Evolutionary conservation across 352 stramenopile species (phyloP), one percentile per base, ranked within the genome.

Genomic region (Globisporangium takayamanum): DNA sequence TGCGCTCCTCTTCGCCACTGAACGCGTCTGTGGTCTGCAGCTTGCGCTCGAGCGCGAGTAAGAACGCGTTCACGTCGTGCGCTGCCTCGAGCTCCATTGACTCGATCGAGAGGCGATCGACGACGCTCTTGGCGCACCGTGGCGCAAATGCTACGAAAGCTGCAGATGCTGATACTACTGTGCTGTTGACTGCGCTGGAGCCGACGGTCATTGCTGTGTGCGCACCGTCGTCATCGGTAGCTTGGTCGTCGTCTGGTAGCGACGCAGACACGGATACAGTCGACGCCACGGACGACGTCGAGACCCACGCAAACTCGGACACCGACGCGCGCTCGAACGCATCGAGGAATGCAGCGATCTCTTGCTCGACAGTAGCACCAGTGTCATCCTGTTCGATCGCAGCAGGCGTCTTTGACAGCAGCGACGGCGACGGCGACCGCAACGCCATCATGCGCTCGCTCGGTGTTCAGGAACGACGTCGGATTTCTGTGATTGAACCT

Each of bases 1-100:
- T 72, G 28, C 70, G 72, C 46, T 78, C 72, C 15, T 69, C 63
- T 52, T 78, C 72, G 42, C 60, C 57, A 1, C 51, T 62, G 59
- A 78, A 71, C 3, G 37, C 11, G 7, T 71, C 55, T 2, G 63
- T 53, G 16, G 50, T 30, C 6, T 55, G 58, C 22, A 80, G 59
- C 36, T 59, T 66, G 15, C 51, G 54, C 57, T 72, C 64, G 10
- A 78, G 42, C 39, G 59, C 57, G 25, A 63, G 30, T 18, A 78
- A 41, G 14, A 68, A 55, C 48, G 62, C 53, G n/a, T 58, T 50
- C 36, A 63, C 64, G 18, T 76, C 58, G 41, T 26, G 11, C 49
- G 50, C 49, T 41, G 20, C 49, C 12, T 55, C 25, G 5, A 62
- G 49, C 39, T 52, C 41, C 48, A 62, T 62, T 26, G 39, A 57